Percentiles rank a stretch among this genome's conserved stretches.
Conservation (phyloP, 495 filamentous ascomycete genomes). For the Evernia prunastri region DNA sequence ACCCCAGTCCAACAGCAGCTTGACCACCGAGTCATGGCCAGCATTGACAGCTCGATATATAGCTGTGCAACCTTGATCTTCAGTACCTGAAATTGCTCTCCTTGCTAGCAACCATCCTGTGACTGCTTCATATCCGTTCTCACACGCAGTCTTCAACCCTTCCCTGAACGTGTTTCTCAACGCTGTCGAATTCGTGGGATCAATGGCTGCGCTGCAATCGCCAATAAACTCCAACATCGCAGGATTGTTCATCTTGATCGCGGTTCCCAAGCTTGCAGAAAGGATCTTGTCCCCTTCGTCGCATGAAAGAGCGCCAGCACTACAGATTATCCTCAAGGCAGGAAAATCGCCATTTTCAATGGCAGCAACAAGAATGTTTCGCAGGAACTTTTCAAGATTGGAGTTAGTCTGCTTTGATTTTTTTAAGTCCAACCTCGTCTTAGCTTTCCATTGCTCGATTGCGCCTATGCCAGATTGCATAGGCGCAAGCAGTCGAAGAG, state of each 20-base stretch:
- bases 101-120: conserved; percentile 1
- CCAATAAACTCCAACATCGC: conserved; percentile 7
- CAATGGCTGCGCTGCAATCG: conserved; percentile 3
- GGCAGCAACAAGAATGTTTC: conserved; percentile 5
- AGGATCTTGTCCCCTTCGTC: not conserved
- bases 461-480: not conserved
- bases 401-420: not conserved
- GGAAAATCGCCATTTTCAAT: conserved; percentile 1
- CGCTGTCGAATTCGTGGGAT: conserved; percentile 5
- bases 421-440: not conserved
- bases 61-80: conserved; percentile 7
- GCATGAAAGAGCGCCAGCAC: not conserved
- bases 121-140: conserved; percentile 8
- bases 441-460: not conserved
- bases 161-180: conserved; percentile 3
- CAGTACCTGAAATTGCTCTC: conserved; percentile 3
- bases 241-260: not conserved
- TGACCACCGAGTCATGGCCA: conserved; percentile 7
- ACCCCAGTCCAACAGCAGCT: conserved; percentile 1
- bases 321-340: not conserved
- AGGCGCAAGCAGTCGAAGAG: not conserved
- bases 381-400: conserved; percentile 8
- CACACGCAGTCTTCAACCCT: conserved; percentile 6
- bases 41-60: conserved; percentile 6
- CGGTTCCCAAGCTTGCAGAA: not conserved